phyloP scores from a whole-genome alignment of 257 asterid species.

The Solanum piurae region DNA sequence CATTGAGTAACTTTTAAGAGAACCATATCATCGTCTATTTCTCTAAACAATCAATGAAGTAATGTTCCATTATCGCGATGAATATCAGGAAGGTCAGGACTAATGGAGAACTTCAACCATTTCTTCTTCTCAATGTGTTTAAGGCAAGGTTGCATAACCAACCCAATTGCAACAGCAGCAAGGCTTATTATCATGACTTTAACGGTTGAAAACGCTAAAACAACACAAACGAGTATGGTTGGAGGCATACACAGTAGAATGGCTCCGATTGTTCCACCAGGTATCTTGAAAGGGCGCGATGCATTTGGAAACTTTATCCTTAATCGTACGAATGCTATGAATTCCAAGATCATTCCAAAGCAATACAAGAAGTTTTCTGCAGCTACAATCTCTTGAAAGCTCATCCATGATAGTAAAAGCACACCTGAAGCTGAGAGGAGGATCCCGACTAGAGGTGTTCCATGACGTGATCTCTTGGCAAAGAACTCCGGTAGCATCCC shows the following conservation, averaged over 20 bases:
- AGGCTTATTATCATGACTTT: constrained; percentile 37
- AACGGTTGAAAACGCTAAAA: constrained; percentile 34
- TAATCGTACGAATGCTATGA: constrained; percentile 43
- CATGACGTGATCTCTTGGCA: constrained; percentile 47
- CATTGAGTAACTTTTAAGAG: not conserved
- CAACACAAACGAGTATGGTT: constrained; percentile 29
- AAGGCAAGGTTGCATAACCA: constrained; percentile 40
- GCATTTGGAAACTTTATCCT: constrained; percentile 36
- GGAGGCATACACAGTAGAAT: constrained; percentile 45
- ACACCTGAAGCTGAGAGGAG: constrained; percentile 61
- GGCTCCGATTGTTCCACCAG: constrained; percentile 50
- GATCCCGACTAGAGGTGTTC: constrained; percentile 57
- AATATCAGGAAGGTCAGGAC: constrained; percentile 43
- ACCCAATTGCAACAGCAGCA: constrained; percentile 35
- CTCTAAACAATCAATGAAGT: not conserved
- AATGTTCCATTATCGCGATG: not conserved
- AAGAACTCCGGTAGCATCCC: constrained; percentile 59
- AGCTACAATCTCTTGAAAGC: constrained; percentile 58
- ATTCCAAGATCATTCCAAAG: constrained; percentile 55
- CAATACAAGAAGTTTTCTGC: constrained; percentile 66
- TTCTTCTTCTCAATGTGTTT: constrained; percentile 36
- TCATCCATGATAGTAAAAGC: constrained; percentile 52
- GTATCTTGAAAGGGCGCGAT: constrained; percentile 53
- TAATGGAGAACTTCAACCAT: constrained; percentile 44
- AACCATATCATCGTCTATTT: not conserved